phyloP scores from a whole-genome alignment of 2,329 filamentous ascomycete species.

The Cladophialophora psammophila region DNA sequence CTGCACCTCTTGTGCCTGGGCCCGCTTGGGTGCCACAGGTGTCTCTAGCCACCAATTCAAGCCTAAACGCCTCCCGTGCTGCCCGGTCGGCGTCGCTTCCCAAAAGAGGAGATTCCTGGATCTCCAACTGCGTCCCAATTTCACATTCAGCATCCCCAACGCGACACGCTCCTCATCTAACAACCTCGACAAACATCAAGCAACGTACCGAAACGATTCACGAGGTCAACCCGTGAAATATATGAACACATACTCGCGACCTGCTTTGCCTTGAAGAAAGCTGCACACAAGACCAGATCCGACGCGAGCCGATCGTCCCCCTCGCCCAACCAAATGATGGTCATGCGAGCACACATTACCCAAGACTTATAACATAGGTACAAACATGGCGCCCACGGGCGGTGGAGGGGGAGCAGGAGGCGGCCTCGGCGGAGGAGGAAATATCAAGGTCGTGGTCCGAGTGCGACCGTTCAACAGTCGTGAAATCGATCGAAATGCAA shows the following conservation, averaged over 20 bases:
- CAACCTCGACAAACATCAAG: not conserved
- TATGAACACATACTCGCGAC: not conserved
- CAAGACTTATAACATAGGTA: conserved; percentile 27
- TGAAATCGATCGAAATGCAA: conserved; percentile 91
- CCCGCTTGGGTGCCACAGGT: too few species aligned
- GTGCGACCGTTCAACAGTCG: conserved; percentile 92
- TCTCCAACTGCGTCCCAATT: conserved; percentile 9
- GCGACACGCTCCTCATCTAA: conserved; percentile 24
- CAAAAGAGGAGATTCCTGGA: not conserved
- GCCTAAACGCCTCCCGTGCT: not conserved
- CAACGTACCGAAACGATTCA: not conserved
- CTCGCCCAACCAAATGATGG: conserved; percentile 26
- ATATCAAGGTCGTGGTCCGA: conserved; percentile 99
- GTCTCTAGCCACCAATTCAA: conserved; percentile 15
- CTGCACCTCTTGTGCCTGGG: not conserved
- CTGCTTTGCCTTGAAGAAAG: not conserved
- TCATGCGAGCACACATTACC: conserved; percentile 4
- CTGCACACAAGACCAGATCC: not conserved
- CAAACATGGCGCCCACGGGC: conserved; percentile 66
- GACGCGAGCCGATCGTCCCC: conserved; percentile 1
- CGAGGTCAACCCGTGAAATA: not conserved
- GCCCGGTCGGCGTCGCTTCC: conserved; percentile 11
- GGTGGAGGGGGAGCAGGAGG: conserved; percentile 26
- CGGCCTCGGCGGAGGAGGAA: conserved; percentile 72
- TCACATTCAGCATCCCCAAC: conserved; percentile 18